Evolutionary conservation across 345 rosid genomes (phyloP), one percentile per base, ranked within the genome.

Genomic region (Leavenworthia alabamica): DNA sequence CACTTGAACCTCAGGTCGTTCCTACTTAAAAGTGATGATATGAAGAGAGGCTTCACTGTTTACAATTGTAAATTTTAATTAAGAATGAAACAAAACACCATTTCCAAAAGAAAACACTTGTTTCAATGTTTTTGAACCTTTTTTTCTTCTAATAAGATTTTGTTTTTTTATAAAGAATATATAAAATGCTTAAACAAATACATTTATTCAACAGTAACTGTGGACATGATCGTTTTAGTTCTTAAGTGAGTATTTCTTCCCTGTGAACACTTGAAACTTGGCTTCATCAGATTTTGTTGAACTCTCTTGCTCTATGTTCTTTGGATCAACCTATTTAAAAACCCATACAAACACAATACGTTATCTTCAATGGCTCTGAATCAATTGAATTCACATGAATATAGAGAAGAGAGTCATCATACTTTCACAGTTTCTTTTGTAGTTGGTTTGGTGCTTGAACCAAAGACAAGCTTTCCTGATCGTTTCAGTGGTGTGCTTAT

Each of bases 1-100:
- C 82, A 3, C 74, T 85, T 14, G 88, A 81, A 27, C 94, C 89
- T 1, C 83, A 80, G 75, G 85, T 83, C 16, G 85, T 81, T 58
- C 95, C 96, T 0, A 76, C 79, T 8, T 90, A 66, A 68, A 42
- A 66, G n/a, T n/a, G 8, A 36, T 36, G 41, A 16, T 37, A n/a
- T 37, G 41, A 1, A 37, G 41, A 36, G 59, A 22, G 56, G 14
- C 23, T 11, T 19, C 70, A 40, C 12, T 57, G 70, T 33, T 33
- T 22, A 64, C 53, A 27, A 40, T 49, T 71, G 70, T 71, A 71
- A 17, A 63, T 64, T 37, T 63, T 40, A 2, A 27, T 64, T 17
- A 40, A 40, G 52, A 45, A 60, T 69, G 42, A 42, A 69, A 45
- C 44, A 53, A 45, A 19, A 60, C 55, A 43, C n/a, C n/a, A 17